Conservation (phyloP, 306 rosid genomes). For the Quercus engelmannii region DNA sequence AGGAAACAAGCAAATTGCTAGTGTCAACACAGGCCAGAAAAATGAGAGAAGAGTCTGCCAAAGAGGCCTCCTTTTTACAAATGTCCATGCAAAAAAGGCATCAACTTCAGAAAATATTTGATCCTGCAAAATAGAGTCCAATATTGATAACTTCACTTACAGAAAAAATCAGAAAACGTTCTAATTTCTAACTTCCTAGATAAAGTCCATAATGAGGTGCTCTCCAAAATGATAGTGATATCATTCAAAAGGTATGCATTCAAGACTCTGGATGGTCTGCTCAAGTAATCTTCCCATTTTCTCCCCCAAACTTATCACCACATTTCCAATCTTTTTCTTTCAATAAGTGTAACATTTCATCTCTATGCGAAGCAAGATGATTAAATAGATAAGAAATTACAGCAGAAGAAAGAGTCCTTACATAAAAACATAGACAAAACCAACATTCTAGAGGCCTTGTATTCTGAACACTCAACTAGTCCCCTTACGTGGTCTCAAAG, state of each 20-base stretch:
- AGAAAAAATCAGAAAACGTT: neutral
- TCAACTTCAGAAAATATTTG: slow-evolving; percentile 88
- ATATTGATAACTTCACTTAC: slow-evolving; percentile 27
- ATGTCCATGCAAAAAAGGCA: slow-evolving; percentile 98
- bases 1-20: slow-evolving; percentile 98
- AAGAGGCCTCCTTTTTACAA: slow-evolving; percentile 82
- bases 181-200: neutral
- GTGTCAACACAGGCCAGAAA: slow-evolving; percentile 94
- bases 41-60: slow-evolving; percentile 99
- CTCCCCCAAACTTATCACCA: neutral
- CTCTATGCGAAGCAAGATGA: neutral
- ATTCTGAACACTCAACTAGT: neutral
- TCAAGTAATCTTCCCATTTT: neutral
- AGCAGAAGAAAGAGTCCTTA: no score
- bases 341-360: neutral
- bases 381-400: neutral
- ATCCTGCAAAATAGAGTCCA: slow-evolving; percentile 60
- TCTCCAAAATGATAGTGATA: neutral
- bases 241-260: neutral
- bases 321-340: no score
- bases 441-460: neutral
- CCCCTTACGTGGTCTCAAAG: neutral
- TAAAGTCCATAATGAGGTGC: neutral
- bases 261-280: neutral
- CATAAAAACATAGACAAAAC: neutral